phyloP scores from a whole-genome alignment of 192 early-diverging fungal genomes.

The Pilobolus umbonatus region DNA sequence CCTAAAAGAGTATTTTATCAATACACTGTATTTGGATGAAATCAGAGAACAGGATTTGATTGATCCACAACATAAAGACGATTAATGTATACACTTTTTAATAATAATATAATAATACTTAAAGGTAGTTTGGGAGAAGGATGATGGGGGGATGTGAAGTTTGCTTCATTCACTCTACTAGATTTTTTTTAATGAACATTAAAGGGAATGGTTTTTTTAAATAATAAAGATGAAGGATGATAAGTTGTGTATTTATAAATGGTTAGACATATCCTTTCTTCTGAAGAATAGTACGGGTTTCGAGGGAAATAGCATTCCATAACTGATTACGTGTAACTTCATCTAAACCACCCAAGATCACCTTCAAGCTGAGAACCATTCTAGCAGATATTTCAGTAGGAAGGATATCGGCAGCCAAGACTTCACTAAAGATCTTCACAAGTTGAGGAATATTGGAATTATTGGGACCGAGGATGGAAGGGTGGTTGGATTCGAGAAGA shows the following conservation, averaged over 20 bases:
- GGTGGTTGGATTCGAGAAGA: constrained; percentile 61
- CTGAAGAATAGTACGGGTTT: constrained; percentile 34
- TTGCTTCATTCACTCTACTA: too few species aligned
- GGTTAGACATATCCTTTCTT: constrained; percentile 28
- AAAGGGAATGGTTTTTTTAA: too few species aligned
- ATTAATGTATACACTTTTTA: too few species aligned
- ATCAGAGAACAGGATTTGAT: too few species aligned
- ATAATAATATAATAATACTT: too few species aligned
- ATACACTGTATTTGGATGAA: constrained; percentile 23
- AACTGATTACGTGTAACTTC: constrained; percentile 43
- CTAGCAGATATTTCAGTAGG: constrained; percentile 38
- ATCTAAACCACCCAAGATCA: constrained; percentile 40
- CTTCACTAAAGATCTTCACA: constrained; percentile 58
- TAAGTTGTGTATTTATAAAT: too few species aligned
- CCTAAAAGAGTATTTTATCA: constrained; percentile 26
- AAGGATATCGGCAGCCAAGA: constrained; percentile 49
- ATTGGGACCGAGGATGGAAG: constrained; percentile 54
- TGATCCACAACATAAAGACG: too few species aligned
- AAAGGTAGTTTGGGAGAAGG: too few species aligned
- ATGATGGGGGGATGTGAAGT: too few species aligned
- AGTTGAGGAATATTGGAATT: constrained; percentile 59
- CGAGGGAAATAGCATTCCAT: constrained; percentile 52
- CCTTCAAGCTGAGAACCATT: constrained; percentile 52
- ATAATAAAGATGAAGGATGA: too few species aligned
- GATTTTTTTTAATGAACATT: too few species aligned